Evolutionary conservation across 2,329 filamentous ascomycete species (phyloP), one percentile per base, ranked within the genome.

Genomic region (Phialophora expanda): DNA sequence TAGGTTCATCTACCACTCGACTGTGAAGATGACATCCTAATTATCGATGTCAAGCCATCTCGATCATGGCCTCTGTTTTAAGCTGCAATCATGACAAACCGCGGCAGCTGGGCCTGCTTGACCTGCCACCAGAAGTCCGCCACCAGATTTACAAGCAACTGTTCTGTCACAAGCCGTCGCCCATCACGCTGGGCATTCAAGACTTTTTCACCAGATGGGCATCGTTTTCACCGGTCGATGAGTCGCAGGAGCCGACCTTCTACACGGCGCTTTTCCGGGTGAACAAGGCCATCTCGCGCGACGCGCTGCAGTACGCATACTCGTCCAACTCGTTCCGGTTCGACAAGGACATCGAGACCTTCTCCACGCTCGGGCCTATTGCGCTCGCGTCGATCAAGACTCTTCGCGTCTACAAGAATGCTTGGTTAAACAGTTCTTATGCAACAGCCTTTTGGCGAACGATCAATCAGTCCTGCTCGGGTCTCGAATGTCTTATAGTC

Each of bases 241-340:
- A 62, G 41, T 28, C 46, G 20, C 56, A 46, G 20, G 48, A 65
- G 46, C 65, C 68, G 41, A 66, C 53, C 5, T 69, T 69, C 53
- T 26, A 66, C 48, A 68, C 68, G 2, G 38, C 34, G 32, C 20
- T 70, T 9, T 70, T 70, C 57, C 56, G 68, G 2, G 62, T 68
- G 28, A 66, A 66, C 68, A 68, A 65, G 51, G 57, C 62, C 53
- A 58, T 70, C 20, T 65, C 64, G n/a, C 41, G 58, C 63, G 68
- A 70, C n/a, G 58, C 68, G 8, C 60, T 70, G 11, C 50, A 60
- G 24, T 70, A 64, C 41, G 68, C 68, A 12, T 70, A 70, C 34
- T 48, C 60, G 38, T 46, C 57, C 38, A 70, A 68, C 64, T 61
- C 30, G 9, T 70, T 70, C 59, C 26, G 54, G 38, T 57, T 68